Evolutionary conservation across 805 yeast genomes (phyloP).

Genomic region (Candida ulmi): DNA sequence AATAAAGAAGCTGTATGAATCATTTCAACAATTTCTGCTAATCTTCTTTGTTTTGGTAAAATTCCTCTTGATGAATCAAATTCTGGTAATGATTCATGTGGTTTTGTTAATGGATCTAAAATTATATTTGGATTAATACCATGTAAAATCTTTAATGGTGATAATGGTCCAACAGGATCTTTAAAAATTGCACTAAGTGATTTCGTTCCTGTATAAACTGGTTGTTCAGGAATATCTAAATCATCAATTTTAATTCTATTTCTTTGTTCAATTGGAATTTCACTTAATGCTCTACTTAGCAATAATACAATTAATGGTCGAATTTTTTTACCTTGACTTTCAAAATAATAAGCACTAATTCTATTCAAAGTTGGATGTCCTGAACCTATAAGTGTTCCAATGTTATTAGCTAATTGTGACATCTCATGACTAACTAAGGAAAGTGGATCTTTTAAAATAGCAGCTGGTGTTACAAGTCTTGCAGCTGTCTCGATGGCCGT

Average conservation of each 20-base stretch:
- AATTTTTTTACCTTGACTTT: slow-evolving; percentile 93
- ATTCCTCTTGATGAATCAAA: slow-evolving; percentile 62
- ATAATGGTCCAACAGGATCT: slow-evolving; percentile 48
- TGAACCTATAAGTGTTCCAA: slow-evolving; percentile 80
- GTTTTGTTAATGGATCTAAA: slow-evolving; percentile 77
- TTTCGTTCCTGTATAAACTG: slow-evolving; percentile 55
- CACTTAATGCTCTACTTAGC: slow-evolving; percentile 72
- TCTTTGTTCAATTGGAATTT: slow-evolving; percentile 67
- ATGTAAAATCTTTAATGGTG: slow-evolving; percentile 79
- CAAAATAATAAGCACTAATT: slow-evolving; percentile 92
- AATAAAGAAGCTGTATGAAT: slow-evolving; percentile 93
- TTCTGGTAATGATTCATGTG: slow-evolving; percentile 66
- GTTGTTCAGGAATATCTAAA: slow-evolving; percentile 62
- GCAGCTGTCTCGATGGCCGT: slow-evolving; percentile 72
- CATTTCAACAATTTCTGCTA: slow-evolving; percentile 98
- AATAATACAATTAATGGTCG: slow-evolving; percentile 86
- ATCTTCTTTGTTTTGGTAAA: slow-evolving; percentile 87
- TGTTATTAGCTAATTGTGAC: slow-evolving; percentile 83
- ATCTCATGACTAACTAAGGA: slow-evolving; percentile 89
- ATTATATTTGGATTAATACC: slow-evolving; percentile 85
- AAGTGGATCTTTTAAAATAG: slow-evolving; percentile 71
- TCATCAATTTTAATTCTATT: slow-evolving; percentile 56
- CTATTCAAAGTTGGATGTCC: slow-evolving; percentile 92
- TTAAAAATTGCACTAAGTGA: slow-evolving; percentile 45
- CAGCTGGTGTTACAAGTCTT: slow-evolving; percentile 60